phyloP scores from a whole-genome alignment of 75 land plant species.

The Adiantum capillusveneris region DNA sequence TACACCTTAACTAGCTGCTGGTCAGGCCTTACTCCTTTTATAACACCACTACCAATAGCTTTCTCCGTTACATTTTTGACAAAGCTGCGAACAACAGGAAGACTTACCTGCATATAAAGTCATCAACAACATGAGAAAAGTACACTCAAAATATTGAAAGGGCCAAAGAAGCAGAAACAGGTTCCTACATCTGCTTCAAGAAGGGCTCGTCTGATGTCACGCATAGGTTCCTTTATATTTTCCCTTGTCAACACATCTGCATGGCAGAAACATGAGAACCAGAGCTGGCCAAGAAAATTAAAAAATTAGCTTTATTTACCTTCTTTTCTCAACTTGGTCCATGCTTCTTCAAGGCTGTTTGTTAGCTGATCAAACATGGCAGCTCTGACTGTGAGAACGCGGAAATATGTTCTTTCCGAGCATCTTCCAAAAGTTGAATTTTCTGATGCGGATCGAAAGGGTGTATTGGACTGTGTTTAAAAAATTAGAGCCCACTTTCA shows the following conservation, averaged over 20 bases:
- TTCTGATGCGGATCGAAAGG: too few relatives aligned
- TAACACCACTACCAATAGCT: slow-evolving; percentile 77
- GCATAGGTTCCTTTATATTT: slow-evolving; percentile 89
- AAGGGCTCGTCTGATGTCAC: slow-evolving; percentile 91
- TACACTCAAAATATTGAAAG: not conserved
- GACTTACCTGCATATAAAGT: slow-evolving; percentile 56
- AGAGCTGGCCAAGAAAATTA: not conserved
- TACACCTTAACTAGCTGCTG: slow-evolving; percentile 93
- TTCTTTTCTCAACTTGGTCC: slow-evolving; percentile 79
- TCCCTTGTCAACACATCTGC: slow-evolving; percentile 90
- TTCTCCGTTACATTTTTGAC: slow-evolving; percentile 73
- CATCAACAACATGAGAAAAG: not conserved
- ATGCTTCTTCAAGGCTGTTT: slow-evolving; percentile 78
- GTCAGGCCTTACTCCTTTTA: slow-evolving; percentile 84
- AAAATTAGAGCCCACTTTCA: too few relatives aligned
- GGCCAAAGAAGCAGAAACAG: not conserved
- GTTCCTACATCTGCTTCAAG: slow-evolving; percentile 83
- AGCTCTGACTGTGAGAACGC: too few relatives aligned
- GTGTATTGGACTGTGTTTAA: too few relatives aligned
- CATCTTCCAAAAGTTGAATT: too few relatives aligned
- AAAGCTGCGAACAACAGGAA: slow-evolving; percentile 90
- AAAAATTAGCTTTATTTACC: slow-evolving; percentile 26
- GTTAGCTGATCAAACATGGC: slow-evolving; percentile 94
- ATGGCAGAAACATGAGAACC: not conserved
- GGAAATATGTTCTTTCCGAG: too few relatives aligned